Evolutionary conservation across 164 flowering plant species (phyloP), one percentile per base, ranked within the genome.

Genomic region (Malania oleifera): DNA sequence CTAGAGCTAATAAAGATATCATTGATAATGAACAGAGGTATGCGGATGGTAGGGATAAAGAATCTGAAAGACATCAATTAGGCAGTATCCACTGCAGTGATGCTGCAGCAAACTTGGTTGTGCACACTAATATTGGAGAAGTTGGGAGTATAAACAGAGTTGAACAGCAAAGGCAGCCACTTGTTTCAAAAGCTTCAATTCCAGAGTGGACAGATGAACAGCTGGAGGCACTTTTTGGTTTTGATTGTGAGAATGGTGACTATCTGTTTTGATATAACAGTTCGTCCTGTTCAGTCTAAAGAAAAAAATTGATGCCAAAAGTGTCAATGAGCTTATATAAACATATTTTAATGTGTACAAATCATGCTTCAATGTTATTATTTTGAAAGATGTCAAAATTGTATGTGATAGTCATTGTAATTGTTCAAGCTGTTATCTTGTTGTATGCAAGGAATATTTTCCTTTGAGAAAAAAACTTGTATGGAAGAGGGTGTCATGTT

Each of bases 151-250:
- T n/a, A n/a, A 62, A 18, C 28, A 66, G 41, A 56, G 54, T 22
- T 19, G 31, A 51, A 38, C 54, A 57, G 49, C 70, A 60, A 66
- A 67, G 8, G 46, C 77, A 60, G 60, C 71, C 58, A 38, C 22
- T 38, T 7, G 27, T 54, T 22, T 40, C 69, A 2, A 72, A 20
- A 60, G 56, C 63, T 46, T 53, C 81, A 55, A 70, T 76, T 7
- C 82, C 86, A 8, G 54, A 73, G 37, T 89, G 91, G 89, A 89
- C 96, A 15, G 91, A 86, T 52, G 90, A 89, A 63, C 91, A 89
- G 68, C 70, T 89, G 35, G 76, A 70, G 31, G 81, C 78, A 73
- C 84, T 89, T 6, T 75, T 80, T 49, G 79, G 63, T 29, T 70
- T 56, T 49, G 73, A 68, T 68, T 70, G 67, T 56, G 73, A 73